A percentile compares a stretch with the other conserved stretches of the same genome.
Conservation (phyloP, 495 filamentous ascomycete species). For the Neurospora sp. region DNA sequence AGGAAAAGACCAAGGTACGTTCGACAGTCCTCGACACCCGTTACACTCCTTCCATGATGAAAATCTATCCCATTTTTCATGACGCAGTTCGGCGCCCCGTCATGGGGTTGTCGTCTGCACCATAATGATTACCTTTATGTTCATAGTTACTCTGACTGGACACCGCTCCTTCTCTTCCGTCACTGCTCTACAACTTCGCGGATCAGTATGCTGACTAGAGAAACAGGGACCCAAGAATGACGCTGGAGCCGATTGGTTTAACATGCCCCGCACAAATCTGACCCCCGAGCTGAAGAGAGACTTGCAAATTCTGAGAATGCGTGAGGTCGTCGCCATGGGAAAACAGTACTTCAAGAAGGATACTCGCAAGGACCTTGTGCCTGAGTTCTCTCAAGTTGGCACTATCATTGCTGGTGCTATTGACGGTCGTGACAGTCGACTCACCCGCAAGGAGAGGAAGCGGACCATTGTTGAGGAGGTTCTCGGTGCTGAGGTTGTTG, state of each 20-base stretch:
- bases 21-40: neutral
- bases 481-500: conserved; percentile 47
- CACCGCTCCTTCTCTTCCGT: neutral
- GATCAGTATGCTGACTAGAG: conserved; percentile 12
- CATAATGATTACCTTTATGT: conserved; percentile 57
- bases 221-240: conserved; percentile 32
- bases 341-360: conserved; percentile 89
- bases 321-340: conserved; percentile 69
- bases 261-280: conserved; percentile 71
- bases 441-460: conserved; percentile 81
- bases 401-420: conserved; percentile 83
- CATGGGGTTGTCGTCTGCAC: conserved; percentile 31
- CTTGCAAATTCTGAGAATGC: conserved; percentile 77
- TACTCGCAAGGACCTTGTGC: conserved; percentile 47
- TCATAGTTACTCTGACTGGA: conserved; percentile 99
- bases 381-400: conserved; percentile 80
- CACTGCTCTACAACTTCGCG: conserved; percentile 2
- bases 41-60: conserved; percentile 25
- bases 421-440: conserved; percentile 69
- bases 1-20: conserved; percentile 33
- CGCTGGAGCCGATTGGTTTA: conserved; percentile 67
- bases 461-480: conserved; percentile 86
- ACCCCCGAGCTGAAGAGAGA: conserved; percentile 82
- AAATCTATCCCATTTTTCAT: conserved; percentile 28
- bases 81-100: conserved; percentile 38